These are phyloP conservation scores for Wickerhamomyces kurtzmanii DNA, from an alignment of 805 yeast species.

Conservation along the genomic window DNA sequence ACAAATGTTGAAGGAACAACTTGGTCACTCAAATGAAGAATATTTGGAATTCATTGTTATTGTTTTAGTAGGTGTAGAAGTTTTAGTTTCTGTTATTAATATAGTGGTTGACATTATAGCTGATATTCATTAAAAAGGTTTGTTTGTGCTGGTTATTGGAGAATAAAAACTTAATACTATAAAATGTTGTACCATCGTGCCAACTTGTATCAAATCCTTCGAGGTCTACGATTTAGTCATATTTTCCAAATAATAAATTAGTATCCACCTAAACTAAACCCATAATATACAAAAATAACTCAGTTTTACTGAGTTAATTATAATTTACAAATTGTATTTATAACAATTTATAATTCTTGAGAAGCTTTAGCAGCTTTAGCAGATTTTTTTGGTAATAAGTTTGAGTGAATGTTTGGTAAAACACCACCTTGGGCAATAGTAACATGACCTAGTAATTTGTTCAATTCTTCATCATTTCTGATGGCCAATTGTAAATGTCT, in stretches of 20 bases:
- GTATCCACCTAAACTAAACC: constrained; percentile 3
- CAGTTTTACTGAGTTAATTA: too few species aligned
- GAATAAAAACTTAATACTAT: too few species aligned
- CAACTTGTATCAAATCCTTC: too few species aligned
- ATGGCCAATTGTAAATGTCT: constrained; percentile 79
- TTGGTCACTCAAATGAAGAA: constrained; percentile 92
- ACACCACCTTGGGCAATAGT: constrained; percentile 87
- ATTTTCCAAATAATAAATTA: constrained; percentile 1
- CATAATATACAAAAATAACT: constrained; percentile 1
- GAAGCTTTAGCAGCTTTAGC: constrained; percentile 29
- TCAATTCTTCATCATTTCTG: constrained; percentile 80
- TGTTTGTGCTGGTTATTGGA: too few species aligned
- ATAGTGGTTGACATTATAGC: constrained; percentile 52
- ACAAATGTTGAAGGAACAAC: constrained; percentile 94
- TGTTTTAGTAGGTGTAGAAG: constrained; percentile 85
- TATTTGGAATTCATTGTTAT: constrained; percentile 87
- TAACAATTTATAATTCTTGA: constrained; percentile 29
- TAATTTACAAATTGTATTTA: too few species aligned
- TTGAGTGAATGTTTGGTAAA: constrained; percentile 72
- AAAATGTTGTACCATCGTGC: too few species aligned
- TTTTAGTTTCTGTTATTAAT: constrained; percentile 77
- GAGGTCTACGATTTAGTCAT: too few species aligned
- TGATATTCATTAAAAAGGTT: constrained; percentile 11
- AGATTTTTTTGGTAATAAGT: constrained; percentile 52
- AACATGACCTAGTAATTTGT: constrained; percentile 64